Evolutionary conservation across 352 stramenopile species (phyloP), one percentile per base, ranked within the genome.

Genomic region (Phytopythium cucurbitacearum): DNA sequence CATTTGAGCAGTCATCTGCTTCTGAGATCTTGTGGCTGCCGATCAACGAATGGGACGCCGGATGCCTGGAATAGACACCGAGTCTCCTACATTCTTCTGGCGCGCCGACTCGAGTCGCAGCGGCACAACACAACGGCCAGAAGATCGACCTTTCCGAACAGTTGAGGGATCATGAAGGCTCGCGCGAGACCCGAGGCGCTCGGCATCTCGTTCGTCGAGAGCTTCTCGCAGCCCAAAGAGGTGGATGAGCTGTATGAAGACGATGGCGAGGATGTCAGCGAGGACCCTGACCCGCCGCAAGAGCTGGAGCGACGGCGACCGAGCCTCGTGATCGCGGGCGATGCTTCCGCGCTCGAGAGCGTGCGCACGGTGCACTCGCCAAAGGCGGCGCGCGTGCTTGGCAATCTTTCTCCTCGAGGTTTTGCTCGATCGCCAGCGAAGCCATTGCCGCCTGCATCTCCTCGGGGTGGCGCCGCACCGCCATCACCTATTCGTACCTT

Each of bases 331-430:
- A 63, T 75, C 28, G 69, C 59, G 8, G 65, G 62, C 13, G 62
- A 78, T 34, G 40, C 34, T 8, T 39, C 60, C 7, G 54, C 65
- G 3, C 60, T 79, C 3, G 59, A 72, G 8, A 60, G 40, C 11
- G 69, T 79, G 39, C 55, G 51, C 1, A 67, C 68, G 2, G 59
- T 79, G 21, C 66, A 69, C 36, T 79, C 69, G 15, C 69, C 69
- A 1, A 59, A 61, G n/a, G 56, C 57, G 7, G 13, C 37, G 15
- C 40, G 48, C 2, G 0, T 32, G 15, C 21, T 44, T 12, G 12
- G 12, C 8, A 44, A 44, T 44, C 40, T 44, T 9, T 15, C 40
- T 15, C 8, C 11, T 28, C 21, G 21, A 28, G 21, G 21, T 28
- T 28, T 28, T 28, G 21, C 21, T 28, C 21, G 21, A 44, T 28